phyloP scores from a whole-genome alignment of 768 basidiomycete species.

The Butyriboletus loyo region DNA sequence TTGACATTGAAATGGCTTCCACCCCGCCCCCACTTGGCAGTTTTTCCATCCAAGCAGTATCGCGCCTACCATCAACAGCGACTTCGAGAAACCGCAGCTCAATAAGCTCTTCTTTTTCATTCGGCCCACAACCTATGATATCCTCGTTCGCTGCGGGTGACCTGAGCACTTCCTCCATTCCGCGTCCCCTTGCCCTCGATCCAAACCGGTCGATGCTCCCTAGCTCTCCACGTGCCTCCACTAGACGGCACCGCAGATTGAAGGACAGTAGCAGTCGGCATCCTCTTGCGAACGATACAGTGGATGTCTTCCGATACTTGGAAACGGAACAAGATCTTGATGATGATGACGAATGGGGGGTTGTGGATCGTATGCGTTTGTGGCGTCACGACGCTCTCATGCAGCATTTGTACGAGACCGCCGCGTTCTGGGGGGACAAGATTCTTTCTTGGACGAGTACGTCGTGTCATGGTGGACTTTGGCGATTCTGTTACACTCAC shows the following conservation, averaged over 20 bases:
- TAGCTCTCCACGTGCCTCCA: constrained; percentile 70
- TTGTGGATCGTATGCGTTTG: constrained; percentile 92
- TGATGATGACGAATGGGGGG: constrained; percentile 72
- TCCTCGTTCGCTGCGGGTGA: constrained; percentile 68
- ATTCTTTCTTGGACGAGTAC: constrained; percentile 92
- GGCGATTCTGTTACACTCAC: constrained; percentile 6
- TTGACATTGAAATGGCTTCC: constrained; percentile 27
- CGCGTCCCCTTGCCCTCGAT: constrained; percentile 61
- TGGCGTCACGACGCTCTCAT: constrained; percentile 98
- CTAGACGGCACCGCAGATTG: constrained; percentile 50
- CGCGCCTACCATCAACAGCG: constrained; percentile 53
- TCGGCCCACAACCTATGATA: constrained; percentile 73
- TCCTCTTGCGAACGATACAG: constrained; percentile 75
- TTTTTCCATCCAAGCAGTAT: constrained; percentile 45
- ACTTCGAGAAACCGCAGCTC: constrained; percentile 60
- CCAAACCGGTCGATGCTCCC: constrained; percentile 78
- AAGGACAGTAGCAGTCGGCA: constrained; percentile 59
- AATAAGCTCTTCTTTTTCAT: constrained; percentile 79
- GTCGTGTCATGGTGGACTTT: constrained; percentile 30
- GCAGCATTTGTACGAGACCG: constrained; percentile 97
- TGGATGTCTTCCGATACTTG: constrained; percentile 72
- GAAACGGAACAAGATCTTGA: constrained; percentile 56
- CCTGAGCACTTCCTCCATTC: constrained; percentile 55
- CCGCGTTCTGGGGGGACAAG: constrained; percentile 98
- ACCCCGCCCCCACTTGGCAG: constrained; percentile 50